Conservation (phyloP, 2,329 filamentous ascomycete species). For the Phyllosticta capitalensis region DNA sequence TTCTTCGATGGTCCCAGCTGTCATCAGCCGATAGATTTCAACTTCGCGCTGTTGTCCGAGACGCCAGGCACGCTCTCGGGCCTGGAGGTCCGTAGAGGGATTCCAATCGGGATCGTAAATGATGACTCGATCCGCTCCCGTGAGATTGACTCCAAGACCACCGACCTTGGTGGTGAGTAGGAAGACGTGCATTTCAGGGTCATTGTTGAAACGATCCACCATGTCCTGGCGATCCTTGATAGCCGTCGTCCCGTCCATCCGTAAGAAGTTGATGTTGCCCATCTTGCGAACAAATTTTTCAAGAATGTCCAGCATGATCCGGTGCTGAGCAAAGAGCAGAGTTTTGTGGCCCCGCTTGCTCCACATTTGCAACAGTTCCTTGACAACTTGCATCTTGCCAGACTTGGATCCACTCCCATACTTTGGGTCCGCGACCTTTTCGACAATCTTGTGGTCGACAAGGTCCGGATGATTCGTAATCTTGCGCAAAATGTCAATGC, state of each 20-base stretch:
- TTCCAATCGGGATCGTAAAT: conserved; percentile 99
- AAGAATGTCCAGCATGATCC: conserved; percentile 91
- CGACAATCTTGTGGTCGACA: conserved; percentile 45
- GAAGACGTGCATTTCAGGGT: conserved; percentile 73
- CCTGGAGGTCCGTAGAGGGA: conserved; percentile 90
- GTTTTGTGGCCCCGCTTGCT: conserved; percentile 90
- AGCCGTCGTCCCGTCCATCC: conserved; percentile 89
- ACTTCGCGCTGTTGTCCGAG: conserved; percentile 92
- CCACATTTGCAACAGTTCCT: conserved; percentile 80
- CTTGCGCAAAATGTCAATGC: conserved; percentile 86
- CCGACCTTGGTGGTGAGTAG: conserved; percentile 92
- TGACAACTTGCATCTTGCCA: conserved; percentile 92
- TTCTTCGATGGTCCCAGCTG: conserved; percentile 93
- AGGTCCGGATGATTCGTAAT: conserved; percentile 97
- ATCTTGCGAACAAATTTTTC: conserved; percentile 67
- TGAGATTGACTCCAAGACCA: conserved; percentile 86
- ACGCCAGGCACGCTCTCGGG: conserved; percentile 89
- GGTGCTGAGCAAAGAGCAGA: conserved; percentile 82
- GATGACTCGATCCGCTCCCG: conserved; percentile 89
- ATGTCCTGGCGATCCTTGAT: conserved; percentile 82
- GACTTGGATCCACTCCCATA: conserved; percentile 75
- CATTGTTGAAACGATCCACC: conserved; percentile 86
- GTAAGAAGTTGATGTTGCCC: conserved; percentile 62
- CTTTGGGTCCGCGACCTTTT: conserved; percentile 22
- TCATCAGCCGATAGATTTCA: conserved; percentile 96